Percentiles rank a stretch among this genome's conserved stretches.
Conservation (phyloP, 1,284 basidiomycete species). For the Leccinum colubrinum region DNA sequence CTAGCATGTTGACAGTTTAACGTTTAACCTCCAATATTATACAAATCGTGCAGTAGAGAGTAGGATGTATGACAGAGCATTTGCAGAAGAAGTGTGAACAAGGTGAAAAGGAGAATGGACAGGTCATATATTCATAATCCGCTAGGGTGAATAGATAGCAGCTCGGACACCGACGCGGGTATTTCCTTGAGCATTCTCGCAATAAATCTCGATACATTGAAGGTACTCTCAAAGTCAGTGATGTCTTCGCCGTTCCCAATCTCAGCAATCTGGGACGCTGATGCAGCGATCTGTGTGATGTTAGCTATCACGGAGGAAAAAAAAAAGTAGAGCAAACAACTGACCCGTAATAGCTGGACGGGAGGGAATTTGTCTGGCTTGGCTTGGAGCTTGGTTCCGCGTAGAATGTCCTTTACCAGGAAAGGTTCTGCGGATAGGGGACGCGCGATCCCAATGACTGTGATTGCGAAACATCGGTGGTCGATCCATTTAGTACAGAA, state of each 20-base stretch:
- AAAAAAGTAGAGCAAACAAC: conserved; percentile 7
- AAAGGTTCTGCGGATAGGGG: conserved; percentile 45
- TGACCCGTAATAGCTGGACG: conserved; percentile 29
- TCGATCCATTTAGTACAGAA: background rate
- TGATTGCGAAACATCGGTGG: background rate
- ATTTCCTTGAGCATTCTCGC: conserved; percentile 32
- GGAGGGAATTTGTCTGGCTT: conserved; percentile 29
- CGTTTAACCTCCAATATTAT: conserved; percentile 3
- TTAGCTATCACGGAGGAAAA: background rate
- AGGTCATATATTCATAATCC: background rate
- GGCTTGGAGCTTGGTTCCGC: conserved; percentile 33
- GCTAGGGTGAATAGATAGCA: conserved; percentile 21
- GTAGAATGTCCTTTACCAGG: conserved; percentile 38
- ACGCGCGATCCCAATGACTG: conserved; percentile 43
- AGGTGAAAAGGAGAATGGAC: background rate
- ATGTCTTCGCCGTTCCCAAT: conserved; percentile 34
- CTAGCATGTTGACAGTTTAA: conserved; percentile 3
- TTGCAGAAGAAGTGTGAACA: background rate
- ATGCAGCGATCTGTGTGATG: conserved; percentile 26
- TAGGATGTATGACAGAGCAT: background rate
- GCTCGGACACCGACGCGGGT: conserved; percentile 30
- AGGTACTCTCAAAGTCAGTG: conserved; percentile 31
- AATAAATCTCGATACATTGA: conserved; percentile 33
- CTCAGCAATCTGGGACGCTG: conserved; percentile 31
- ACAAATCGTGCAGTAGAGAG: conserved; percentile 10